A percentile compares a stretch with the other conserved stretches of the same genome.
Evolutionary conservation across 2,329 filamentous ascomycete genomes (phyloP).

Genomic region (Gyromitra esculenta): DNA sequence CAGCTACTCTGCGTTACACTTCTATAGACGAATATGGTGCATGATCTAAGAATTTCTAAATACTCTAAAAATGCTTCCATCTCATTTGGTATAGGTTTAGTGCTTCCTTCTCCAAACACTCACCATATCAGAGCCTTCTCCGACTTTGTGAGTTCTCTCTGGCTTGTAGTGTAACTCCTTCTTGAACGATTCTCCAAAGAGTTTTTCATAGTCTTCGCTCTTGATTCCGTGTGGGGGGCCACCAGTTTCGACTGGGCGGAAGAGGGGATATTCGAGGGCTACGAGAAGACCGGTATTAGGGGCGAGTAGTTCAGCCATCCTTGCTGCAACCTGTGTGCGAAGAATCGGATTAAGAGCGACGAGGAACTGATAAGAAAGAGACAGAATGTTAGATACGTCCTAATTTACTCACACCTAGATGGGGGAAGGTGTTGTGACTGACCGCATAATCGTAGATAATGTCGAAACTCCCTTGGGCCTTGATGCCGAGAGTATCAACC

Average conservation of each 20-base stretch:
- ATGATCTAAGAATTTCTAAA: background rate
- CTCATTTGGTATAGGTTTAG: background rate
- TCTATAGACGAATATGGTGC: background rate
- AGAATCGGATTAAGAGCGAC: constrained; percentile 68
- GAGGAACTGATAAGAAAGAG: constrained; percentile 63
- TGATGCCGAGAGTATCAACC: constrained; percentile 57
- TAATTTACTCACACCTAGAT: background rate
- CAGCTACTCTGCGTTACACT: background rate
- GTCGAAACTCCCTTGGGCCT: constrained; percentile 63
- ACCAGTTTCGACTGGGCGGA: constrained; percentile 59
- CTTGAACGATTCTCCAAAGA: constrained; percentile 55
- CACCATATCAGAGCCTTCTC: constrained; percentile 60
- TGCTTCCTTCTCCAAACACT: constrained; percentile 58
- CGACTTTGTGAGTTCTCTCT: constrained; percentile 59
- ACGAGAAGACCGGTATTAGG: constrained; percentile 59
- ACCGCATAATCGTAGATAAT: constrained; percentile 62
- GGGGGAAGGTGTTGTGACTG: constrained; percentile 38
- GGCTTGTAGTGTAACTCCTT: constrained; percentile 59
- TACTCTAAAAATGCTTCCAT: too few relatives aligned
- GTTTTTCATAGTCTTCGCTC: constrained; percentile 52
- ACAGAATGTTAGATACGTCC: background rate
- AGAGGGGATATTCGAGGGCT: constrained; percentile 62
- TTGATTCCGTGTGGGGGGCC: constrained; percentile 61
- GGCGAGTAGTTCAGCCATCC: constrained; percentile 62
- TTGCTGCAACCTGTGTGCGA: constrained; percentile 67